Evolutionary conservation across 371 early-diverging fungal species (phyloP), one percentile per base, ranked within the genome.

Genomic region (Rhizopus delemar): DNA sequence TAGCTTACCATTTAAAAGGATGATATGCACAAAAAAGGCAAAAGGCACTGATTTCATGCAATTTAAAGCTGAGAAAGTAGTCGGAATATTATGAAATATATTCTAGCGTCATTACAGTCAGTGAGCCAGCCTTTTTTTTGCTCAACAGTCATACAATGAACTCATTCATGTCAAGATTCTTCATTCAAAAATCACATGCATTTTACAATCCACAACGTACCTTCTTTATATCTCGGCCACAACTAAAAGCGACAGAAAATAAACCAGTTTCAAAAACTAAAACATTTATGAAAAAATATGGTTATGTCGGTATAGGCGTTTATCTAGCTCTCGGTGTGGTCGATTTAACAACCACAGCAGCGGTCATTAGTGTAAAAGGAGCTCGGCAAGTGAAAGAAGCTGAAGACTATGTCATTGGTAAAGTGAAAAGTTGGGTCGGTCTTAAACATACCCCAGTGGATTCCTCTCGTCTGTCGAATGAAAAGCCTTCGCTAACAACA

Each of bases 241-340:
- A 28, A 29, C 29, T 28, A 12, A 39, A 53, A 22, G 22, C 22
- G 22, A 22, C 22, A 39, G 29, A 36, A 43, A 29, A 53, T 6
- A 57, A 36, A 5, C 46, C 46, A 3, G 48, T 46, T 8, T 56
- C 64, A 5, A 59, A 51, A 46, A 59, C 64, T 12, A 64, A 51
- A 15, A 50, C 53, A 4, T 64, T 59, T 33, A 64, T 64, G 59
- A 66, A 74, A 32, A 75, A 80, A 35, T 75, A 80, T 60, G 81
- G 81, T 36, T 67, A 72, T 8, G 64, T 73, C 2, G 75, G 78
- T 32, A 68, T 80, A 4, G 53, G 71, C n/a, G 78, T 77, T 1
- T 80, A 77, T 46, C 49, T 72, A 3, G 68, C 65, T 32, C 36
- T 80, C 11, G 70, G 78, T 15, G 41, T 54, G 9, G 58, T 75